Base-by-base conservation (phyloP, 768 basidiomycete genomes). In the Boletus insuetus region DNA sequence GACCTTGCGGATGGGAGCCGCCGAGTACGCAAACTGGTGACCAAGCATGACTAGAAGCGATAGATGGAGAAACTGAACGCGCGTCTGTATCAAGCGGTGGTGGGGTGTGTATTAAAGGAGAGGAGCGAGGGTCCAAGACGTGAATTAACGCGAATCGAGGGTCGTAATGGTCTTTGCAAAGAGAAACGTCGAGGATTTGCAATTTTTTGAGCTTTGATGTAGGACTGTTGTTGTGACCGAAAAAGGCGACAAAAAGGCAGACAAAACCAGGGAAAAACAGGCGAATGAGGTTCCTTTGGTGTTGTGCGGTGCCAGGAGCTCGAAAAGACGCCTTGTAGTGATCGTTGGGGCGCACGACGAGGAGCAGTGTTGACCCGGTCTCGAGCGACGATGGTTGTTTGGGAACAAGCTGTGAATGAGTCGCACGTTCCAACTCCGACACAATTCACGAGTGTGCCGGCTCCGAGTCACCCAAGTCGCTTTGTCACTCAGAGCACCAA, bases 1-100 rank as follows among this genome's bases (percentile, higher is more conserved):
- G 65, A 98, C 91, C 76, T 92, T 93, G 75, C 91, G 89, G 74
- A 96, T 82, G 31, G 96, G 96, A 51, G 94, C 95, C 67, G 91
- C 86, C 26, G 95, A 97, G 74, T 83, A 91, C 58, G 94, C 91
- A 66, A 94, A 93, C 73, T 89, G 88, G 75, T 92, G 90, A 61
- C 90, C 90, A 53, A 91, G 79, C 90, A 93, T 92, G 74, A 51
- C 75, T 68, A 34, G 32, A 19, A 40, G 24, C 13, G 49, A 49
- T 50, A 45, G 31, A 39, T 20, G 37, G 12, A 40, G 52, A 24
- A 29, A 19, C 22, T 38, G 46, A 57, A 57, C 31, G 59, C 63
- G 70, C 59, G 67, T 51, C 46, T 51, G 54, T 49, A 39, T 55
- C 37, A 50, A 20, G 34, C 12, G n/a, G 24, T 22, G 42, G 51